These are phyloP conservation scores for Candida wancherniae DNA, from an alignment of 805 yeast species.

Conservation along the genomic window DNA sequence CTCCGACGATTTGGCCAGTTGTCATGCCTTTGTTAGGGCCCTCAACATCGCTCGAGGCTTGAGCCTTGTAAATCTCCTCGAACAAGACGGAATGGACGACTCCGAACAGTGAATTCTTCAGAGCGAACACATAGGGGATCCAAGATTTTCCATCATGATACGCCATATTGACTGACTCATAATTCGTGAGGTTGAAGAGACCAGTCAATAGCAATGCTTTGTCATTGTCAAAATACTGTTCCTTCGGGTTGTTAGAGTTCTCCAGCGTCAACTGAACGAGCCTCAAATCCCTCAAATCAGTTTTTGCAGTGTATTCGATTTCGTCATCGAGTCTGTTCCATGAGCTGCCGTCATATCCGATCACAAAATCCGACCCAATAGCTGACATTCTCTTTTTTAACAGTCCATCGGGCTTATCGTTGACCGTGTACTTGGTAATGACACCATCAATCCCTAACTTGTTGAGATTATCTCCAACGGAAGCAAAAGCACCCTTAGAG, in stretches of 20 bases:
- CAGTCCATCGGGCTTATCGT: slow-evolving; percentile 33
- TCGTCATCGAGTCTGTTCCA: slow-evolving; percentile 44
- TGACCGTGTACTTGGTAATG: slow-evolving; percentile 42
- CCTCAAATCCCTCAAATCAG: slow-evolving; percentile 41
- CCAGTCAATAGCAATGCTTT: slow-evolving; percentile 58
- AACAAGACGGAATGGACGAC: slow-evolving; percentile 27
- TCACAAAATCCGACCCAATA: slow-evolving; percentile 29
- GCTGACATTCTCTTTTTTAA: slow-evolving; percentile 38
- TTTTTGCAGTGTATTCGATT: slow-evolving; percentile 25
- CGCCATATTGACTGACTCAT: slow-evolving; percentile 60
- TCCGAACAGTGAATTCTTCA: slow-evolving; percentile 22
- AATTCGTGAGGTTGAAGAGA: slow-evolving; percentile 38
- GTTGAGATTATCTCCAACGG: slow-evolving; percentile 19
- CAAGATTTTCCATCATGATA: slow-evolving; percentile 61
- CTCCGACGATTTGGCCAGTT: slow-evolving; percentile 40
- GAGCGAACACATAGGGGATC: slow-evolving; percentile 57
- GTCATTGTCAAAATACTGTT: slow-evolving; percentile 38
- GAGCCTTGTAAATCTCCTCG: slow-evolving; percentile 31
- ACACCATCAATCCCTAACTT: slow-evolving; percentile 16
- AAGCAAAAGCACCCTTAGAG: slow-evolving; percentile 23
- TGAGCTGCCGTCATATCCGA: slow-evolving; percentile 41
- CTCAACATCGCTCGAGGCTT: slow-evolving; percentile 31
- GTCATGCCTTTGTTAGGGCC: slow-evolving; percentile 21
- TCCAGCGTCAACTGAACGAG: slow-evolving; percentile 33
- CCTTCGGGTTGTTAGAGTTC: slow-evolving; percentile 25